phyloP scores from a whole-genome alignment of 163 green algal species.

The Scenedesmus sp. region DNA sequence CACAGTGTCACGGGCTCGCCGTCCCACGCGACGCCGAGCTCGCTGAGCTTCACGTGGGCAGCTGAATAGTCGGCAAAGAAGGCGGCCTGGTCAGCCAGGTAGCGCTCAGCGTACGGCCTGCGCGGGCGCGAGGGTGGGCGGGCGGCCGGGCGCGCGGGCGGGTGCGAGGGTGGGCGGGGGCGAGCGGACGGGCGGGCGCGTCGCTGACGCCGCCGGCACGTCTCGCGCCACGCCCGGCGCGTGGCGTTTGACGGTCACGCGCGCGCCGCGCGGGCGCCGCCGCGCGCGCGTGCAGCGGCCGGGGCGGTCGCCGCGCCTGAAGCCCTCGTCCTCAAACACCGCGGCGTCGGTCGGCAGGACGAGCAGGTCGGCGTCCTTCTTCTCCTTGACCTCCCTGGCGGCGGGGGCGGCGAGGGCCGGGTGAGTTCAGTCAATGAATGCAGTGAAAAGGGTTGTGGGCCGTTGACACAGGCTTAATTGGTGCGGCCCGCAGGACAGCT shows the following conservation, averaged over 20 bases:
- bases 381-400: constrained; percentile 75
- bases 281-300: no score
- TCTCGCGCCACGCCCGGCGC: no score
- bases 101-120: constrained; percentile 88
- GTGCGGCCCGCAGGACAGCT: no score
- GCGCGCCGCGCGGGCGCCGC: no score
- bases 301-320: constrained; percentile 82
- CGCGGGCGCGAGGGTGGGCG: not conserved
- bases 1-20: constrained; percentile 58
- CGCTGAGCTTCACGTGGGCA: constrained; percentile 87
- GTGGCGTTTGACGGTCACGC: no score
- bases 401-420: not conserved
- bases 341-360: constrained; percentile 87
- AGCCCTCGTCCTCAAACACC: constrained; percentile 88
- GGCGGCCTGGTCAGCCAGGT: constrained; percentile 77
- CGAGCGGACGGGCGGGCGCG: no score
- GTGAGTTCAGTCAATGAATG: no score
- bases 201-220: no score
- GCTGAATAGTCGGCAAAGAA: constrained; percentile 75
- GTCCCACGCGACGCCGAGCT: constrained; percentile 84
- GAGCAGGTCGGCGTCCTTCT: constrained; percentile 86
- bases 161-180: no score
- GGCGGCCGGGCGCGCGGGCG: no score
- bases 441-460: no score
- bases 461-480: no score